Base-by-base conservation (phyloP, 208 protist species). In the Wallacemonas collosoma region DNA sequence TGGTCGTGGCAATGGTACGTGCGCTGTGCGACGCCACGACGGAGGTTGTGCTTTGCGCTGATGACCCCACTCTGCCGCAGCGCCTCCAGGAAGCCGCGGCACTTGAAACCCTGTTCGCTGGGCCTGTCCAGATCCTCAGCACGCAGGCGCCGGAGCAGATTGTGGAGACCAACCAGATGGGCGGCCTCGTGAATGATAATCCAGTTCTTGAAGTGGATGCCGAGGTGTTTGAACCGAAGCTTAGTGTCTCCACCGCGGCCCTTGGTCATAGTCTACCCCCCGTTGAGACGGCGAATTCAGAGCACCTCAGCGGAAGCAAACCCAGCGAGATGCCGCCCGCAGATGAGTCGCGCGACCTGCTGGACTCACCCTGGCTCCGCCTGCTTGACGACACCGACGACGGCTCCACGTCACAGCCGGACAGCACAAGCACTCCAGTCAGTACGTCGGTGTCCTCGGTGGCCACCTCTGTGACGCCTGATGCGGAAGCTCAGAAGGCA, bases 131-230 rank as follows among this genome's bases (percentile, higher is more conserved):
- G 9, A 68, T 93, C 3, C 75, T 92, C 15, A 76, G 77, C 36
- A 90, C 91, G 9, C 80, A 75, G 4, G 78, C 82, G 36, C 85
- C 89, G 9, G 58, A 54, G 26, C 66, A 80, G n/a, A 55, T 89
- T 36, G 12, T 82, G 38, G 77, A 83, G 6, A 74, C 61, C 35
- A 60, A 76, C 51, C 47, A 65, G 12, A 43, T 55, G 11, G 51
- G 64, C 8, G 64, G 75, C 38, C 72, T 93, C n/a, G 71, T 95
- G 26, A 65, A 95, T 70, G 91, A 93, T 73, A 95, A 90, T 54
- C 91, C 88, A 17, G 41, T 70, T 1, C 45, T 88, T 7, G 71
- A 74, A 6, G 15, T 80, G 36, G 73, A 69, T 75, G 48, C 26
- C 5, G 64, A 69, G n/a, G 45, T 75, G 40, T 91, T 91, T 76